phyloP scores from a whole-genome alignment of 2,329 filamentous ascomycete genomes.

The Lecanosticta acicola region DNA sequence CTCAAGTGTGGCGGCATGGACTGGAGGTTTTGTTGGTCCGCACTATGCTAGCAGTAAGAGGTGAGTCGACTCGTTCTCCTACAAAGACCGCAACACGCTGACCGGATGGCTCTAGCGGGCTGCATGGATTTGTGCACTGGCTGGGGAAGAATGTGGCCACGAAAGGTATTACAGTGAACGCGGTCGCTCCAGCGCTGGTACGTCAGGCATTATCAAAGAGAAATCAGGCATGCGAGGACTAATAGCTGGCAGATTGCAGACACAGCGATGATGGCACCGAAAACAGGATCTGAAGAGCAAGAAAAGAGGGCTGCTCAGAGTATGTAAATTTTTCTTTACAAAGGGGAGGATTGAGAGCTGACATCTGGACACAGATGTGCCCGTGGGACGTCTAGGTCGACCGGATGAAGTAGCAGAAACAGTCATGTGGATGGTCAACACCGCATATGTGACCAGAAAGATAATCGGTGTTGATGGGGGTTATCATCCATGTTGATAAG shows the following conservation, averaged over 20 bases:
- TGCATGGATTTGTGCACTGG: constrained; percentile 46
- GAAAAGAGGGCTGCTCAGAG: constrained; percentile 28
- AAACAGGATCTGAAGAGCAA: constrained; percentile 28
- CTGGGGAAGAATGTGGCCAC: constrained; percentile 39
- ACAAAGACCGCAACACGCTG: no score
- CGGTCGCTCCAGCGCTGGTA: constrained; percentile 45
- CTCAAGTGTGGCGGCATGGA: constrained; percentile 37
- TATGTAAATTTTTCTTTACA: constrained; percentile 17
- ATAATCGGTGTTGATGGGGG: constrained; percentile 41
- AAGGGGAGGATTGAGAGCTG: constrained; percentile 1
- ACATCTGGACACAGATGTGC: constrained; percentile 32
- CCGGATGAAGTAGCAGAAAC: constrained; percentile 46
- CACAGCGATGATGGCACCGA: constrained; percentile 39
- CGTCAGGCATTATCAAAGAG: background rate
- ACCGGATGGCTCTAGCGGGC: no score
- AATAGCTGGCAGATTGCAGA: constrained; percentile 31
- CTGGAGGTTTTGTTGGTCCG: constrained; percentile 38
- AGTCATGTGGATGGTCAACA: constrained; percentile 45
- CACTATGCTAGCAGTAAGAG: constrained; percentile 40
- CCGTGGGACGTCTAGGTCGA: constrained; percentile 41
- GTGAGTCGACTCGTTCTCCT: no score
- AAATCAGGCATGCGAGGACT: background rate
- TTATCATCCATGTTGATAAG: constrained; percentile 29
- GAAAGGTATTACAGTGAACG: constrained; percentile 45
- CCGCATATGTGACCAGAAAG: constrained; percentile 45